phyloP scores from a whole-genome alignment of 2,329 filamentous ascomycete genomes.

The Biscogniauxia marginata region DNA sequence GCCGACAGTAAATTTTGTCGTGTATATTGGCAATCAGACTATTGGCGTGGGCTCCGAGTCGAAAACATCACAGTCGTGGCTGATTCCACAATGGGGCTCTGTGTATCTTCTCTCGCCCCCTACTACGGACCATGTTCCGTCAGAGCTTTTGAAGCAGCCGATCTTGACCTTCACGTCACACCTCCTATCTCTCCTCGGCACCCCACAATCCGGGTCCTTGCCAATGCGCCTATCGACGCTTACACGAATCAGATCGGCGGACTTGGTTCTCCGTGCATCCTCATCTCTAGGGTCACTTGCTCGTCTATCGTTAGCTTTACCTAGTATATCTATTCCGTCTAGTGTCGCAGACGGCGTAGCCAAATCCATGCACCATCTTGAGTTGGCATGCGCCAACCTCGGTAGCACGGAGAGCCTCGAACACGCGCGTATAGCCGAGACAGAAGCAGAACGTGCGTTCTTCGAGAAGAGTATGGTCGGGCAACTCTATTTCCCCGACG shows the following conservation, averaged over 20 bases:
- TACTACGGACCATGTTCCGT: constrained; percentile 53
- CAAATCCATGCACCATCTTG: constrained; percentile 74
- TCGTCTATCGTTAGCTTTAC: constrained; percentile 77
- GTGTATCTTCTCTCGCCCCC: constrained; percentile 57
- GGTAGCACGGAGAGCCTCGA: constrained; percentile 66
- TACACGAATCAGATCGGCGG: constrained; percentile 79
- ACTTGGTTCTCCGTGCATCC: constrained; percentile 83
- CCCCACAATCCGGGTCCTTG: constrained; percentile 78
- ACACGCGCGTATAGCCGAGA: constrained; percentile 81
- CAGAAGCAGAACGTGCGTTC: constrained; percentile 88
- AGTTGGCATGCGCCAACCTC: constrained; percentile 72
- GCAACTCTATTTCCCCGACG: constrained; percentile 96
- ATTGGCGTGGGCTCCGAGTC: constrained; percentile 51
- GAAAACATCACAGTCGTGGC: constrained; percentile 67
- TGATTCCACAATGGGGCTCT: constrained; percentile 92
- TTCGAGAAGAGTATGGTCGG: constrained; percentile 99
- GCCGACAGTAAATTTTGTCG: constrained; percentile 92
- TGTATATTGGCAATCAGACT: constrained; percentile 81
- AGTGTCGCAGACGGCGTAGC: constrained; percentile 84
- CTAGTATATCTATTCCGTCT: constrained; percentile 86
- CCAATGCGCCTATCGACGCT: constrained; percentile 83
- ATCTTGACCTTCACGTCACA: constrained; percentile 91
- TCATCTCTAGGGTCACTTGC: constrained; percentile 93
- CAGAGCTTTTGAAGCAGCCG: constrained; percentile 69
- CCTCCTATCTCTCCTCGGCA: constrained; percentile 81